Evolutionary conservation across 2,329 filamentous ascomycete species (phyloP).

Genomic region (Cyphellophora attinorum): DNA sequence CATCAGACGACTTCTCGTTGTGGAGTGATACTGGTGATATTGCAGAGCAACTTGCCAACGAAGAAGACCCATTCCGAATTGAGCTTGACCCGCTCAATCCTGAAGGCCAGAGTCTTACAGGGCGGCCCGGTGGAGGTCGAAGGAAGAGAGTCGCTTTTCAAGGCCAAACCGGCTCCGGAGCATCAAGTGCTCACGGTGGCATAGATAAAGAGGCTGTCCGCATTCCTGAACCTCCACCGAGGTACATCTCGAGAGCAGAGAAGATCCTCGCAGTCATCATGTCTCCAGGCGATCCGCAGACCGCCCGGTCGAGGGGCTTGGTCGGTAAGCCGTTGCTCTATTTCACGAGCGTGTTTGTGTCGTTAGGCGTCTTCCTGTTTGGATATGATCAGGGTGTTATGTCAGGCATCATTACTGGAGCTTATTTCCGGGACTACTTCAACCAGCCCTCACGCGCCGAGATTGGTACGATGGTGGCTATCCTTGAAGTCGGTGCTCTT

Average conservation of each 20-base stretch:
- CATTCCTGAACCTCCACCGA: conserved; percentile 60
- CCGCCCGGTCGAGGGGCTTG: conserved; percentile 73
- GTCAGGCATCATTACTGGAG: conserved; percentile 64
- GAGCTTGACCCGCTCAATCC: conserved; percentile 45
- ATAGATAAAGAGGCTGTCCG: conserved; percentile 67
- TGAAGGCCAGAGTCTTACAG: conserved; percentile 28
- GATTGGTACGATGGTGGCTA: conserved; percentile 95
- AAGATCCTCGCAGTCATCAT: conserved; percentile 74
- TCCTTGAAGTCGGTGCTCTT: conserved; percentile 87
- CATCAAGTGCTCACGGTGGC: conserved; percentile 28
- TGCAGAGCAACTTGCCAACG: conserved; percentile 77
- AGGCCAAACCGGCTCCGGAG: conserved; percentile 27
- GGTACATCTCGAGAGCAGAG: conserved; percentile 56
- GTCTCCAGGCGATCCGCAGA: conserved; percentile 60
- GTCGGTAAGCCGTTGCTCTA: conserved; percentile 95
- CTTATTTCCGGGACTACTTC: conserved; percentile 86
- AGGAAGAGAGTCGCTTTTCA: conserved; percentile 20
- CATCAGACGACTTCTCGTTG: conserved; percentile 61
- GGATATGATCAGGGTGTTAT: conserved; percentile 58
- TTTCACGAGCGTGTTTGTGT: conserved; percentile 76
- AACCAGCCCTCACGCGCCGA: conserved; percentile 76
- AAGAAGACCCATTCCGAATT: conserved; percentile 69
- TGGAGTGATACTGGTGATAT: conserved; percentile 96
- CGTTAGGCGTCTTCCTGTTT: conserved; percentile 55
- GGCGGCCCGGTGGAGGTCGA: conserved; percentile 18